Evolutionary conservation across 73 alveolate species (phyloP).

Genomic region (Paramecium primaurelia): DNA sequence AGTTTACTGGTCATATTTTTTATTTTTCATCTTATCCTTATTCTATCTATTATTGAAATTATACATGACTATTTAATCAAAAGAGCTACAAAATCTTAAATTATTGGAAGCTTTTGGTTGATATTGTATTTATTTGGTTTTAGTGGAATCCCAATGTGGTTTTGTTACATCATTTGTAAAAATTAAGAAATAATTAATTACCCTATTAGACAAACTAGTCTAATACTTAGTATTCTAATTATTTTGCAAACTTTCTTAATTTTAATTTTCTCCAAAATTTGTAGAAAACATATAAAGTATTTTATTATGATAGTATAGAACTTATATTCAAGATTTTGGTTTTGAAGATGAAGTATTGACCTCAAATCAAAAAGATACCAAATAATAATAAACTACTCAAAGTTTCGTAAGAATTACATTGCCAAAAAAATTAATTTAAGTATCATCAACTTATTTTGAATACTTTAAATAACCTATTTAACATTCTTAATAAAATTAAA

Average conservation of each 20-base stretch:
- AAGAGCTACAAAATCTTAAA: not conserved
- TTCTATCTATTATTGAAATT: not conserved
- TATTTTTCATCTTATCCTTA: not conserved
- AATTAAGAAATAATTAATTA: not conserved
- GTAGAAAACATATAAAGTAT: not conserved
- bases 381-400: not conserved
- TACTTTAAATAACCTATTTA: not conserved
- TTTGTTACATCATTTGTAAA: not conserved
- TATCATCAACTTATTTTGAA: constrained; percentile 37
- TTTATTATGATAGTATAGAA: not conserved
- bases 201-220: not conserved
- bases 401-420: not conserved
- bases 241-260: not conserved
- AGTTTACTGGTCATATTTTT: not conserved
- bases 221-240: not conserved
- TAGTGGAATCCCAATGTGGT: constrained; percentile 13
- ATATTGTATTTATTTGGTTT: not conserved
- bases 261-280: not conserved
- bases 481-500: not conserved
- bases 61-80: not conserved
- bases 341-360: not conserved
- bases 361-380: not conserved
- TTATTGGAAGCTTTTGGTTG: not conserved
- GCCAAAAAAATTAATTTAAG: not conserved
- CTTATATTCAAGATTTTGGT: not conserved